Evolutionary conservation across 345 rosid genomes (phyloP), one percentile per base, ranked within the genome.

Genomic region (Eucalyptus cladocalyx): DNA sequence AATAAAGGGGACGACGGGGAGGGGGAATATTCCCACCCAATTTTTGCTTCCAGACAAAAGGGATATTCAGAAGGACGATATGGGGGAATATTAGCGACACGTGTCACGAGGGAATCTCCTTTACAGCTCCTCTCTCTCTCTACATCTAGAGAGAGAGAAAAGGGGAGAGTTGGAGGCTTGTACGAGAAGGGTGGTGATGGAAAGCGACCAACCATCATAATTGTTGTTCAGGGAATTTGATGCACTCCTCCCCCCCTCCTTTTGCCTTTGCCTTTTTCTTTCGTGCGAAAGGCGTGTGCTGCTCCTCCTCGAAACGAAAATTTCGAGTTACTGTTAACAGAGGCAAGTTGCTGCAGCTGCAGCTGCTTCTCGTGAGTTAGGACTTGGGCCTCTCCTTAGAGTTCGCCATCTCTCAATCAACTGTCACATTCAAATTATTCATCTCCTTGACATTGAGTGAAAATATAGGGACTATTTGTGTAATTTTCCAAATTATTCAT

Each of bases 41-140:
- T 50, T 13, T 42, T 85, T 23, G 23, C 89, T 76, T 81, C 88
- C 90, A 93, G 97, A 94, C 97, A 95, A 92, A 94, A 93, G 93
- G 95, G 95, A 95, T 95, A 95, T 94, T 93, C 97, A 95, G 87
- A 89, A 85, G 93, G 90, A 88, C 86, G 93, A 90, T 88, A 89
- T 67, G 69, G 56, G 76, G 92, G 94, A 93, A 93, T 95, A 94
- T 87, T 87, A 16, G 88, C 40, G 94, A 92, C 96, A 92, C 93
- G 94, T 93, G 94, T 92, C 93, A 88, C 88, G 90, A 92, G 93
- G 93, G 94, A 94, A 94, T 94, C 94, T 91, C 87, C 87, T 88
- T 80, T 58, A 86, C 87, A 47, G 48, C 87, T 47, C 32, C 47
- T 85, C 40, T 85, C 87, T 43, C 53, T 16, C 43, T 72, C 49